Conservation (phyloP, 2,329 filamentous ascomycete genomes). For the Macroventuria anomochaeta region DNA sequence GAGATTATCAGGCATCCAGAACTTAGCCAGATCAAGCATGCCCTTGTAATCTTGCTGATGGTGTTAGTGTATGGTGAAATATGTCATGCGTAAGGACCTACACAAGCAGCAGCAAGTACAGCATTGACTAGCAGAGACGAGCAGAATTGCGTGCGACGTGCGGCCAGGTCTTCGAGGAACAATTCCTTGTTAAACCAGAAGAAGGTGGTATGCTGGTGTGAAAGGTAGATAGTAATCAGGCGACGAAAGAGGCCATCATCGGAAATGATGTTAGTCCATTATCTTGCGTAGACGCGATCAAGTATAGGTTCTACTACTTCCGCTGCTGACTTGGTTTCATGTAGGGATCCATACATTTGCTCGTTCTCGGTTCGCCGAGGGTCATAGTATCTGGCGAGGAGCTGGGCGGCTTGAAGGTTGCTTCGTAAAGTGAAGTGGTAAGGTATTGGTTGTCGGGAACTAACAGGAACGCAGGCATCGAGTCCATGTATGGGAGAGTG, state of each 20-base stretch:
- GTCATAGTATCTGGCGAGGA: not conserved
- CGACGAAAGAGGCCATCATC: constrained; percentile 25
- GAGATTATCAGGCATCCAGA: constrained; percentile 26
- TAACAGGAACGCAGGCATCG: constrained; percentile 14
- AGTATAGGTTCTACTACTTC: constrained; percentile 25
- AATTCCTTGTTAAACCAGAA: constrained; percentile 25
- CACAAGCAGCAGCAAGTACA: constrained; percentile 28
- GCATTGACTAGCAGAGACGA: constrained; percentile 30
- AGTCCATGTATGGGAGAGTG: constrained; percentile 13
- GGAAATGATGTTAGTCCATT: constrained; percentile 27
- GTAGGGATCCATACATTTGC: constrained; percentile 17
- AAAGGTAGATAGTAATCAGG: constrained; percentile 22
- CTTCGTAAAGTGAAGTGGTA: constrained; percentile 17
- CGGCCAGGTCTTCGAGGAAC: constrained; percentile 30
- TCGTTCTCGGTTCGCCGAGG: not conserved
- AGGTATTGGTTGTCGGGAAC: constrained; percentile 19
- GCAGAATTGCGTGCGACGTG: constrained; percentile 19
- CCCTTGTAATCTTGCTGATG: constrained; percentile 14
- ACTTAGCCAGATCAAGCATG: constrained; percentile 9
- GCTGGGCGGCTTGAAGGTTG: constrained; percentile 10
- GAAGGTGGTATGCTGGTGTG: constrained; percentile 17
- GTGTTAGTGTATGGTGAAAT: not conserved
- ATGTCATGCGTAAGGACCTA: constrained; percentile 10
- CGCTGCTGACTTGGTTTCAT: constrained; percentile 25
- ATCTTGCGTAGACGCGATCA: constrained; percentile 12